Evolutionary conservation across 116 monocot genomes (phyloP).

Genomic region (Phalaenopsis hybrid): DNA sequence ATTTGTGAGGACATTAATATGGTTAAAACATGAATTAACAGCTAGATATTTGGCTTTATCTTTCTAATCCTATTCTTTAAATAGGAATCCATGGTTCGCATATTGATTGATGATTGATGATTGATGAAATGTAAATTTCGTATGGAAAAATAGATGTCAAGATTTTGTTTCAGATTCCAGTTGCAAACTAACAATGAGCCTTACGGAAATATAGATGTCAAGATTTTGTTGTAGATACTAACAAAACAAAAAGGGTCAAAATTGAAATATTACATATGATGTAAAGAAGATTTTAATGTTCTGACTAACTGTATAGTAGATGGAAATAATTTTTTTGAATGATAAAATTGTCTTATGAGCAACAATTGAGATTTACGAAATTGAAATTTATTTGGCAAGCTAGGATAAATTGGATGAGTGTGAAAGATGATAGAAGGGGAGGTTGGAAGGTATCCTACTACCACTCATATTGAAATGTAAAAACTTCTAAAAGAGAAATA

Average conservation of each 20-base stretch:
- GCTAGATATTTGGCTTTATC: not conserved
- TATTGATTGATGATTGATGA: not conserved
- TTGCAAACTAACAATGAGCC: not conserved
- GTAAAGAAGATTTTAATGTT: not conserved
- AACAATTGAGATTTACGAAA: not conserved
- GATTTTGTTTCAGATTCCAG: not conserved
- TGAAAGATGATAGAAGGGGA: too few species aligned
- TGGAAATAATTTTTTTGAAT: not conserved
- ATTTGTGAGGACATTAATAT: too few species aligned
- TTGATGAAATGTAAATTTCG: too few species aligned
- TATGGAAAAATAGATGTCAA: too few species aligned
- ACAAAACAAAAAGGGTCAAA: not conserved
- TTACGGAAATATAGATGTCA: not conserved
- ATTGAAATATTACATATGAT: not conserved
- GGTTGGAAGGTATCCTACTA: too few species aligned
- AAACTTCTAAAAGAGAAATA: too few species aligned
- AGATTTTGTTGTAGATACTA: not conserved
- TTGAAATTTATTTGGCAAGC: too few species aligned
- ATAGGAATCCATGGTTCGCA: not conserved
- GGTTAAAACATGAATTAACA: too few species aligned
- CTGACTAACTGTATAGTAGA: not conserved
- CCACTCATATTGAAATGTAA: too few species aligned
- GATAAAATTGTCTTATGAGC: not conserved
- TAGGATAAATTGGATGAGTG: too few species aligned
- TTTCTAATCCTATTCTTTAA: not conserved